phyloP scores from a whole-genome alignment of 805 yeast genomes.

The Myxozyma neglecta region DNA sequence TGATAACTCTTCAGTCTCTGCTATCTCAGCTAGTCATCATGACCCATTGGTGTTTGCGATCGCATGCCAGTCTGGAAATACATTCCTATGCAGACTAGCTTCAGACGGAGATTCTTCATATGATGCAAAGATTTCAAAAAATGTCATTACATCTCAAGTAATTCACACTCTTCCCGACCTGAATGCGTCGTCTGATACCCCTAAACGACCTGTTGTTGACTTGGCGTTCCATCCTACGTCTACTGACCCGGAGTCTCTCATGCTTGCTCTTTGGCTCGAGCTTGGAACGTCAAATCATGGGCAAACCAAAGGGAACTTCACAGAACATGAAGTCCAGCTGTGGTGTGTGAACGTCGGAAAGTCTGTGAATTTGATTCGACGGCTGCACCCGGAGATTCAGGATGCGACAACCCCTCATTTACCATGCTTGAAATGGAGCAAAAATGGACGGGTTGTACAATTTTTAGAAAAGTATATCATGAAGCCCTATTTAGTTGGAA shows the following conservation, averaged over 20 bases:
- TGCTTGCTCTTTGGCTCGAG: slow-evolving; percentile 24
- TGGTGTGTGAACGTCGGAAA: slow-evolving; percentile 27
- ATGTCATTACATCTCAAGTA: not conserved
- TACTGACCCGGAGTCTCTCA: slow-evolving; percentile 18
- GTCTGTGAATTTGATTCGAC: slow-evolving; percentile 27
- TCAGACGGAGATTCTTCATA: not conserved
- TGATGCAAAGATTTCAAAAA: not conserved
- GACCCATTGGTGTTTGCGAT: slow-evolving; percentile 22
- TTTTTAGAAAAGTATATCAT: slow-evolving; percentile 5
- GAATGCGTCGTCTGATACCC: not conserved
- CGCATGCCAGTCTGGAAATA: slow-evolving; percentile 19
- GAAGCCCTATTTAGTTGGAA: not conserved
- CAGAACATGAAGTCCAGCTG: slow-evolving; percentile 20
- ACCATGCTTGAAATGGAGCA: slow-evolving; percentile 25
- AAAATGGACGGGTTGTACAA: slow-evolving; percentile 30
- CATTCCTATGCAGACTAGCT: slow-evolving; percentile 14
- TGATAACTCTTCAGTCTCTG: slow-evolving; percentile 9
- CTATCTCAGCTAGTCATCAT: slow-evolving; percentile 24
- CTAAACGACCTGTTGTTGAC: slow-evolving; percentile 5
- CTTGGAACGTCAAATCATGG: not conserved
- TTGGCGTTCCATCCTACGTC: slow-evolving; percentile 31
- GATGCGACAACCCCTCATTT: not conserved
- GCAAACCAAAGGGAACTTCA: not conserved
- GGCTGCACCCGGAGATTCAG: slow-evolving; percentile 4
- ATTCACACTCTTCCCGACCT: slow-evolving; percentile 14